Evolutionary conservation across 2,329 filamentous ascomycete species (phyloP), one percentile per base, ranked within the genome.

Genomic region (Epicoccum nigrum): DNA sequence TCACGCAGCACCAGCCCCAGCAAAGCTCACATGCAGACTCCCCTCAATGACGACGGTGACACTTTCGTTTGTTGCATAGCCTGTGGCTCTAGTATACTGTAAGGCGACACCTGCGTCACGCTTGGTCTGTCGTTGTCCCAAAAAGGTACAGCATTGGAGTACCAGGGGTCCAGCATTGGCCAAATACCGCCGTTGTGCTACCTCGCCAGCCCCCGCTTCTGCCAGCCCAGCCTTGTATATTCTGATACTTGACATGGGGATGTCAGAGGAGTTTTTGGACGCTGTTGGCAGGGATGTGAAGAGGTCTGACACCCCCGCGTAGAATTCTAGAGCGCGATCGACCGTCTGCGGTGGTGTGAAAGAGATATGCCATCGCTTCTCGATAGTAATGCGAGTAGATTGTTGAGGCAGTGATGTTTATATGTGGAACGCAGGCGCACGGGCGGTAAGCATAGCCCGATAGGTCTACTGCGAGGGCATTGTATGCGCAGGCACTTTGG

Each of bases 81-180:
- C 3, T 15, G 27, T 52, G 42, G 37, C 37, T 41, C 42, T 27
- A 39, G 39, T 28, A 27, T 19, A 52, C 38, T 38, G 39, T 7
- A 52, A 43, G 43, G 49, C 49, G 28, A 39, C 39, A 47, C 38
- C 43, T 52, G 49, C 43, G 28, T 47, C 15, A 52, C 39, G 32
- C 33, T 20, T 47, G 6, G 43, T 25, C 43, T 47, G 43, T 27
- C 33, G 7, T 47, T 28, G 43, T 28, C 37, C 33, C 20, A 43
- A 52, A 28, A n/a, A 38, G 20, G 39, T 30, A 35, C 42, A 46
- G 43, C 30, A 44, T 33, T 20, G 47, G 51, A 27, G 34, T 17
- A 55, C 48, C 7, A 47, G 19, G 35, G 28, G 34, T 25, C 25
- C 27, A 35, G 31, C 44, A 21, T 27, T 40, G 30, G 35, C 48